Base-by-base conservation (phyloP, 495 filamentous ascomycete species). In the Daldinia loculata region DNA sequence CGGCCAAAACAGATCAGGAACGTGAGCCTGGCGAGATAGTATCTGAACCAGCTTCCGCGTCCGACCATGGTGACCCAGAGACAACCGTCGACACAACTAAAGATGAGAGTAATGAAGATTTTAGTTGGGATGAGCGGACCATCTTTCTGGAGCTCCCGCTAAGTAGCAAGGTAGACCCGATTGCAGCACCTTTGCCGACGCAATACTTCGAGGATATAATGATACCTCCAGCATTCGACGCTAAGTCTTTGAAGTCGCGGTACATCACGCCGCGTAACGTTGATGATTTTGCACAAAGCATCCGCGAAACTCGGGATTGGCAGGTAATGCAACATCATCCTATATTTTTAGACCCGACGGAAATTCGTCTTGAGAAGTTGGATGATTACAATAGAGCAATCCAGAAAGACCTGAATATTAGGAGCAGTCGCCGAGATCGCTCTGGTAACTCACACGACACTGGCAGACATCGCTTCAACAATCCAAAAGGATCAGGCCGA, bases 251-350 rank as follows among this genome's bases (percentile, higher is more conserved):
- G 60, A 85, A 81, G 39, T 86, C 83, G 12, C 73, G 76, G 58
- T 87, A 80, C 71, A 81, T 85, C 64, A 80, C 76, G 14, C 77
- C 80, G n/a, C 74, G 79, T 14, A 84, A 86, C 65, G 34, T 80
- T 6, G 76, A 82, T 41, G 83, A 83, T 17, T 86, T 83, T 59
- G 69, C 67, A 3, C 61, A 70, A 51, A 78, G 77, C 26, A 78
- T 87, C 59, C 80, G 84, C 26, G 75, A 80, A 19, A 78, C 77
- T 24, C 60, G 75, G 14, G 66, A 75, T 43, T 88, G 86, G 86
- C 66, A 74, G 22, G 67, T 66, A 19, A 61, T 84, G 41, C 76
- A 83, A 45, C 56, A 82, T 36, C 85, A 88, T 67, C 86, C 86
- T 0, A 71, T 76, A 2, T 88, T 87, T 67, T 41, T 77, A 50